These are phyloP conservation scores for Tylopilus felleus DNA, from an alignment of 768 basidiomycete genomes.

Conservation along the genomic window DNA sequence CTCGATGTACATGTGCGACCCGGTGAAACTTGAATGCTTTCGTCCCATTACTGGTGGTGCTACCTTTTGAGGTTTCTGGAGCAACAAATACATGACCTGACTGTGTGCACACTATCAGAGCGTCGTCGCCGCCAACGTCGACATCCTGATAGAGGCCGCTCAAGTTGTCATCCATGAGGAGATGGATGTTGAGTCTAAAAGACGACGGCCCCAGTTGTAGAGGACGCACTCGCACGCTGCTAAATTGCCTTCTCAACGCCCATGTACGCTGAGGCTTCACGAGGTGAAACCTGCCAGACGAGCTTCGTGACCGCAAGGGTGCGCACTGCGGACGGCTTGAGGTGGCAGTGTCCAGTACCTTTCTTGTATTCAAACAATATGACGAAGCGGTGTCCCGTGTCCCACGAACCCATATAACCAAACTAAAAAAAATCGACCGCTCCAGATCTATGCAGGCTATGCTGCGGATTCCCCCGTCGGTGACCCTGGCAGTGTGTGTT, in stretches of 20 bases:
- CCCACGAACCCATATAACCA: too few species aligned
- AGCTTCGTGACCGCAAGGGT: conserved; percentile 77
- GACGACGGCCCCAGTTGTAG: background rate
- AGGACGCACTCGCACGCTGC: conserved; percentile 64
- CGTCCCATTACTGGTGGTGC: conserved; percentile 20
- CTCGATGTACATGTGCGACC: conserved; percentile 80
- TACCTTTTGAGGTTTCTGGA: conserved; percentile 45
- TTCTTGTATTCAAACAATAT: too few species aligned
- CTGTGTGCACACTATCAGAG: conserved; percentile 87
- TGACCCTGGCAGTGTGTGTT: too few species aligned
- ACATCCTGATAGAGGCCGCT: conserved; percentile 70
- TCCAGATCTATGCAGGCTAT: too few species aligned
- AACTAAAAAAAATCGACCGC: too few species aligned
- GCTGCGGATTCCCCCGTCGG: too few species aligned
- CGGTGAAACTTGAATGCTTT: conserved; percentile 77
- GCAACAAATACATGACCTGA: conserved; percentile 92
- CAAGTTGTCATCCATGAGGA: too few species aligned
- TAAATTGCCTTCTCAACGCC: conserved; percentile 84
- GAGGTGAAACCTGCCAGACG: conserved; percentile 44
- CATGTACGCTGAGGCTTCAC: conserved; percentile 84
- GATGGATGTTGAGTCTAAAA: background rate
- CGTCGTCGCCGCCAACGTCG: conserved; percentile 82
- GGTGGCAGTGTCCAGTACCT: too few species aligned
- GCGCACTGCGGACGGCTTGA: conserved; percentile 61
- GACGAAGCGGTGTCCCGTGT: too few species aligned